A percentile compares a stretch with the other conserved stretches of the same genome.
Evolutionary conservation across 2,329 filamentous ascomycete species (phyloP).

Genomic region (Fusarium bactridioides): DNA sequence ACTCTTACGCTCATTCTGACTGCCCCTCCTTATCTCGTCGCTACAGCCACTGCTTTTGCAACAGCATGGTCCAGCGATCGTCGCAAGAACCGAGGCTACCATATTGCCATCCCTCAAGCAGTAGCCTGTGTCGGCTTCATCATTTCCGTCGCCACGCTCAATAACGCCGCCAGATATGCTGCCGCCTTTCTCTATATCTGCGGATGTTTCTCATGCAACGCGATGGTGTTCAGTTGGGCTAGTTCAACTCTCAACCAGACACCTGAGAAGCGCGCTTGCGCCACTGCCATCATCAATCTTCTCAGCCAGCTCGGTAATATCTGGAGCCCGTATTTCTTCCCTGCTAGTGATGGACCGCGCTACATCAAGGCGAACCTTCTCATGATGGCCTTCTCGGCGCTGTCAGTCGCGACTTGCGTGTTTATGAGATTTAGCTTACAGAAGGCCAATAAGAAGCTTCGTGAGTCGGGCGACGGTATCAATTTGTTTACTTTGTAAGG

Average conservation of each 20-base stretch:
- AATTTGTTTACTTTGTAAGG: background rate
- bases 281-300: slow-evolving; percentile 37
- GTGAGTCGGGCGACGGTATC: background rate
- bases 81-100: slow-evolving; percentile 32
- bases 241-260: slow-evolving; percentile 32
- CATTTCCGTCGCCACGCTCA: slow-evolving; percentile 33
- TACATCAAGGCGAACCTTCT: slow-evolving; percentile 36
- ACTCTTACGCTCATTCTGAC: background rate
- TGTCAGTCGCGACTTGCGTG: background rate
- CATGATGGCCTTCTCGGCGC: slow-evolving; percentile 28
- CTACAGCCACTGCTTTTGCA: slow-evolving; percentile 7
- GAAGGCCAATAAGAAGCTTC: background rate
- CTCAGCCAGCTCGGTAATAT: slow-evolving; percentile 37
- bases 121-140: slow-evolving; percentile 33
- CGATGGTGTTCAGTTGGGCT: slow-evolving; percentile 30
- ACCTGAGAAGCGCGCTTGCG: slow-evolving; percentile 38
- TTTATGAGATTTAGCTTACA: background rate
- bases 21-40: background rate
- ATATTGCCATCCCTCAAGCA: slow-evolving; percentile 22
- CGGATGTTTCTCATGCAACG: slow-evolving; percentile 30
- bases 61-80: slow-evolving; percentile 33
- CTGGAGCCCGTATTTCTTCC: slow-evolving; percentile 42
- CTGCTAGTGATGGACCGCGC: slow-evolving; percentile 31
- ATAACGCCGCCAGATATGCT: slow-evolving; percentile 29
- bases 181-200: slow-evolving; percentile 35